Conservation (phyloP, 257 asterid species). For the Lantana camara region DNA sequence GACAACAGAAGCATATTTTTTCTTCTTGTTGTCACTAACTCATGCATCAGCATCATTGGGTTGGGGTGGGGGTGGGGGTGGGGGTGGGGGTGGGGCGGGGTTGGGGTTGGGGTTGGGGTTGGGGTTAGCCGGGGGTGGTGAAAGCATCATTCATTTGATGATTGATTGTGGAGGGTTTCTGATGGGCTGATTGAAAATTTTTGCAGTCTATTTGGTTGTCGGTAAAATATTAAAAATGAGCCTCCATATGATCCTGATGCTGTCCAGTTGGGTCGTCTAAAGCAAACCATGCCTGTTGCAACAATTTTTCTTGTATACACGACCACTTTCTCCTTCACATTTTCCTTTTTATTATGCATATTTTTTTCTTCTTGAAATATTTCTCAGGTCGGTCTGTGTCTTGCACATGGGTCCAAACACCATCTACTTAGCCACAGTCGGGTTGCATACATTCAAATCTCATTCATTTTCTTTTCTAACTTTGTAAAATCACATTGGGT, state of each 20-base stretch:
- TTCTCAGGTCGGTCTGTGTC: constrained; percentile 44
- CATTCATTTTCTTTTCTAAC: constrained; percentile 9
- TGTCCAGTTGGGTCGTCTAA: constrained; percentile 27
- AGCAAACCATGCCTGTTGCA: constrained; percentile 13
- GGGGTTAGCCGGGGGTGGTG: constrained; percentile 10
- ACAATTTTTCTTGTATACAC: constrained; percentile 27
- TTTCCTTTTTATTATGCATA: constrained; percentile 32
- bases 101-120: constrained; percentile 17
- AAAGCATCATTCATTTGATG: constrained; percentile 14
- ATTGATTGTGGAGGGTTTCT: constrained; percentile 29
- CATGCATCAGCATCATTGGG: constrained; percentile 56
- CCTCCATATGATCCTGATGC: constrained; percentile 30
- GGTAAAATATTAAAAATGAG: constrained; percentile 27
- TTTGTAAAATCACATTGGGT: constrained; percentile 28
- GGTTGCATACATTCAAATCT: constrained; percentile 55
- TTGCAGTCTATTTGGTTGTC: constrained; percentile 27
- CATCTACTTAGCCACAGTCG: constrained; percentile 34
- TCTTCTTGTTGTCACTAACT: constrained; percentile 63
- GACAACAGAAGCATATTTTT: constrained; percentile 47
- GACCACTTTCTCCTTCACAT: constrained; percentile 25
- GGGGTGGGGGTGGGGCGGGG: constrained; percentile 13
- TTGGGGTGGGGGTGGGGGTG: constrained; percentile 29
- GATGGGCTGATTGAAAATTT: constrained; percentile 31
- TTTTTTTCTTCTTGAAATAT: constrained; percentile 12
- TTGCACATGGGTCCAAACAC: constrained; percentile 51